phyloP scores from a whole-genome alignment of 768 basidiomycete genomes.

The Calocybe indica region DNA sequence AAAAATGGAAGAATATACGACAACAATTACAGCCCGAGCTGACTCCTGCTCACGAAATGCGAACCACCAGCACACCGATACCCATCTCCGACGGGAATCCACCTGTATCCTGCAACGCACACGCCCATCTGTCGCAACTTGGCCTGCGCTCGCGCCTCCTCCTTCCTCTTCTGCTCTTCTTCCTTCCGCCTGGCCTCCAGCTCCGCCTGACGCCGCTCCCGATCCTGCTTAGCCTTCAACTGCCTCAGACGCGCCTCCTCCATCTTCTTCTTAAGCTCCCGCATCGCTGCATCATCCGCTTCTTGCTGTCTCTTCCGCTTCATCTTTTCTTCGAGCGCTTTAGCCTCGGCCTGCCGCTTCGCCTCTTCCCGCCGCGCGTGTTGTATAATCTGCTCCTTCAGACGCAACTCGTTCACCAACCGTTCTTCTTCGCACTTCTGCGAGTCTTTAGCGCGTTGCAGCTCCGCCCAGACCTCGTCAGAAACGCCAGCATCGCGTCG shows the following conservation, averaged over 20 bases:
- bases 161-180: conserved; percentile 20
- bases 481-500: conserved; percentile 45
- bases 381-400: conserved; percentile 11
- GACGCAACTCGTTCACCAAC: conserved; percentile 14
- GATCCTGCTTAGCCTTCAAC: conserved; percentile 10
- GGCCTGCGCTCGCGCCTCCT: conserved; percentile 38
- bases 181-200: conserved; percentile 9
- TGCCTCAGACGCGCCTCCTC: conserved; percentile 16
- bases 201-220: conserved; percentile 9
- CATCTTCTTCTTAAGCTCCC: not conserved
- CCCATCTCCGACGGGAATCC: conserved; percentile 13
- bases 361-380: conserved; percentile 15
- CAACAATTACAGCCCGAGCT: too few species aligned
- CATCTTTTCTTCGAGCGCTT: conserved; percentile 6
- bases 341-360: conserved; percentile 14
- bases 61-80: conserved; percentile 22
- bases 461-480: conserved; percentile 44
- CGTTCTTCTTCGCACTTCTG: conserved; percentile 19
- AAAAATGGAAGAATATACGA: too few species aligned
- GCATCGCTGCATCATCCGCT: conserved; percentile 13
- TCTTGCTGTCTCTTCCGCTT: conserved; percentile 6
- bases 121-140: conserved; percentile 41
- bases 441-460: conserved; percentile 31
- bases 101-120: conserved; percentile 27
- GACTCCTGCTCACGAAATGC: conserved; percentile 12